These are phyloP conservation scores for Apiospora hydei DNA, from an alignment of 2,329 filamentous ascomycete genomes.

Conservation along the genomic window DNA sequence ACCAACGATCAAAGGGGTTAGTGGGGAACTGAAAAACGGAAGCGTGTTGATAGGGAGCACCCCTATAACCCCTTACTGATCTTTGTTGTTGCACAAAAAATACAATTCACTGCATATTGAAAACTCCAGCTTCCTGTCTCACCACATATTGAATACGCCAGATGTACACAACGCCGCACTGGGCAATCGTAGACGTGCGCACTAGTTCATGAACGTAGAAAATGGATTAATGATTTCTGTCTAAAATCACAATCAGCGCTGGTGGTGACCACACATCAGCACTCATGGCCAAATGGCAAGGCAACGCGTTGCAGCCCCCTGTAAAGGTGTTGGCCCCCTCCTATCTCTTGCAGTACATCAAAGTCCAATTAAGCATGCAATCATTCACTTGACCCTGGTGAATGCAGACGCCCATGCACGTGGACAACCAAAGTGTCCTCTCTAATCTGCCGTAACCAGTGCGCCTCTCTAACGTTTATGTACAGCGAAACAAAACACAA, in stretches of 20 bases:
- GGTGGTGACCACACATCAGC: not conserved
- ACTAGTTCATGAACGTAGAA: not conserved
- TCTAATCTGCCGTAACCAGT: conserved; percentile 11
- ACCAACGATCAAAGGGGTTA: not conserved
- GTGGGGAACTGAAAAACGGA: conserved; percentile 35
- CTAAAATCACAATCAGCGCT: not conserved
- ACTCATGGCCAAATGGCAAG: not conserved
- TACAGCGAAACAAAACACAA: not conserved
- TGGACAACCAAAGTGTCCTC: conserved; percentile 4
- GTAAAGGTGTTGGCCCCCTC: not conserved
- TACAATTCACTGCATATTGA: conserved; percentile 7
- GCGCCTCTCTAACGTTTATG: conserved; percentile 2
- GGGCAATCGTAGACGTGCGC: not conserved
- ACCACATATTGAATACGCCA: not conserved
- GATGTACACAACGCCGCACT: not conserved
- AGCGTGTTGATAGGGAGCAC: conserved; percentile 24
- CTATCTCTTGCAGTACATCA: not conserved
- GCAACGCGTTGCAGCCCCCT: not conserved
- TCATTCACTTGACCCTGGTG: not conserved
- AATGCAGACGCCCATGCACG: not conserved
- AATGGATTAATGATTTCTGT: not conserved
- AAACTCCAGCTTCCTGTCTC: not conserved
- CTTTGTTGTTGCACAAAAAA: not conserved
- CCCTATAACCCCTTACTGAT: not conserved
- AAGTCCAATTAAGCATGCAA: not conserved